Evolutionary conservation across 129 eudicot species (phyloP), one percentile per base, ranked within the genome.

Genomic region (Artemisia annua): DNA sequence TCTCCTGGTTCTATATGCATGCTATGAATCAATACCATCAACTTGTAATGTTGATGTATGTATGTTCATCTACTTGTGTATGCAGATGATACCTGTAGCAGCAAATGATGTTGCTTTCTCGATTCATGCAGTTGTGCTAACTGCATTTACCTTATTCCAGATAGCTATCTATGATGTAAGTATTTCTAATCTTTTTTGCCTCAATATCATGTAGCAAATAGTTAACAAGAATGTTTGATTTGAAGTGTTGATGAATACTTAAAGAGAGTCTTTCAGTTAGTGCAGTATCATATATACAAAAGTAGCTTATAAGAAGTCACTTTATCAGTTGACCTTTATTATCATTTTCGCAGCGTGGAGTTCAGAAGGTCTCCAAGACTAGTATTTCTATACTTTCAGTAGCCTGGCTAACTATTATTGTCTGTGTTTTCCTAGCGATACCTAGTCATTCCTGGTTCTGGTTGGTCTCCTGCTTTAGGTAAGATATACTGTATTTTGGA

Each of bases 21-120:
- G 22, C 22, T 20, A 20, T 20, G 22, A 20, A 20, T 20, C 22
- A 20, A 20, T 20, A 20, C 22, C 22, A 20, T 20, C 22, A 20
- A 20, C 22, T 20, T 20, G 22, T 20, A 20, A 20, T 20, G 22
- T 20, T 20, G 22, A 20, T 20, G 22, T 20, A 20, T 20, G 22
- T 20, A 20, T 20, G 22, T 69, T 49, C 20, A 18, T 22, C 35
- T 70, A 48, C 16, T 52, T 81, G 85, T 65, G n/a, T 71, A 54
- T 62, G 65, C 68, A 94, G 99, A 78, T 94, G 94, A 94, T 94
- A 83, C 99, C 99, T 15, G 99, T 94, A 18, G 97, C 96, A 49
- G 94, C 90, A 55, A 94, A 94, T 73, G 99, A 94, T 83, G 99
- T 94, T 44, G 99, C 99, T 59, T 94, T 94, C 85, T 94, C 99